phyloP scores from a whole-genome alignment of 768 basidiomycete species.

The Lactarius vividus region DNA sequence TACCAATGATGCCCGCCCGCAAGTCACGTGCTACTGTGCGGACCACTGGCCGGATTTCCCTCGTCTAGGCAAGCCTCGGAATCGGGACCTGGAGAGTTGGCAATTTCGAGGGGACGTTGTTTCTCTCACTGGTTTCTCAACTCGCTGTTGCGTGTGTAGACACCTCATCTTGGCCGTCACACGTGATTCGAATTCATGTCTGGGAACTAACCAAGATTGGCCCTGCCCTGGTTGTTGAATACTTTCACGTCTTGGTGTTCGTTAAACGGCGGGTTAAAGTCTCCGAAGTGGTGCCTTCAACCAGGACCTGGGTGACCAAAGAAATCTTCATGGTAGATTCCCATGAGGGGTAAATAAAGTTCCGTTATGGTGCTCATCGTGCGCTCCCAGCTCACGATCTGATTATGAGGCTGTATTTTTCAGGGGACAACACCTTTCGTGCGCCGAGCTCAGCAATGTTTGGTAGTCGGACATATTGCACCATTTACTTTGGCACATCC shows the following conservation, averaged over 20 bases:
- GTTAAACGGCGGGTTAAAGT: not conserved
- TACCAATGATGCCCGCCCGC: too few species aligned
- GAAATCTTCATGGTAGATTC: not conserved
- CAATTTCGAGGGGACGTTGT: not conserved
- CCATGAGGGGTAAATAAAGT: not conserved
- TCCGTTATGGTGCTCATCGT: not conserved
- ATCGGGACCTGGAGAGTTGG: not conserved
- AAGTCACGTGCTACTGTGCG: not conserved
- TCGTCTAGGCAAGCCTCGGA: not conserved
- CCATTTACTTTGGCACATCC: not conserved
- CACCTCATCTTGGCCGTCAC: not conserved
- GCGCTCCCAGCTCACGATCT: not conserved
- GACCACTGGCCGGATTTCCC: too few species aligned
- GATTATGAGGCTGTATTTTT: constrained; percentile 1
- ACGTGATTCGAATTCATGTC: not conserved
- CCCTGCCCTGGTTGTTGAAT: not conserved
- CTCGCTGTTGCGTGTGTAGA: not conserved
- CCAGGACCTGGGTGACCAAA: not conserved
- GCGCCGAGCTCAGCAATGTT: not conserved
- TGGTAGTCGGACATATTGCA: not conserved
- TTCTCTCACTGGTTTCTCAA: not conserved
- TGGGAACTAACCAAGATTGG: not conserved
- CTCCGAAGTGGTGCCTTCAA: not conserved
- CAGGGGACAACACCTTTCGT: not conserved
- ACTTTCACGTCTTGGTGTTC: not conserved